Evolutionary conservation across 208 protist genomes (phyloP).

Genomic region (Leishmania braziliensis): DNA sequence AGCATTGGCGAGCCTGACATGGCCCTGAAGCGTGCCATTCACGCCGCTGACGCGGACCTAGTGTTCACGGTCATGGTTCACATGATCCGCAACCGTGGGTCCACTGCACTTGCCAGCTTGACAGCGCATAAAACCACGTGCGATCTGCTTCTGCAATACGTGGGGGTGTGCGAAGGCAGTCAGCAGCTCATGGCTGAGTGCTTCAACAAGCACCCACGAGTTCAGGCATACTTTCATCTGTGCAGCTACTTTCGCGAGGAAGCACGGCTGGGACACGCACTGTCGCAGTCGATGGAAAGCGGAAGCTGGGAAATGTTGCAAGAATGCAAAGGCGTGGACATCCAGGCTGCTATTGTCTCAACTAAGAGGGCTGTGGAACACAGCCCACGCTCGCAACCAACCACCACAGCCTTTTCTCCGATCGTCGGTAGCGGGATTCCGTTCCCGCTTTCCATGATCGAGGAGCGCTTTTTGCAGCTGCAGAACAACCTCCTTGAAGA

Average conservation of each 20-base stretch:
- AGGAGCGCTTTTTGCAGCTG: slow-evolving; percentile 28
- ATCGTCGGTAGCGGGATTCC: slow-evolving; percentile 24
- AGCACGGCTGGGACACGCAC: slow-evolving; percentile 23
- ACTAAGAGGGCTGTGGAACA: slow-evolving; percentile 31
- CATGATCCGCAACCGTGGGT: slow-evolving; percentile 51
- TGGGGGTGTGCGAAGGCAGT: slow-evolving; percentile 40
- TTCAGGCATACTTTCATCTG: slow-evolving; percentile 45
- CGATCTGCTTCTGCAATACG: slow-evolving; percentile 56
- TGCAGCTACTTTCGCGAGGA: slow-evolving; percentile 61
- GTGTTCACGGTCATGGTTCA: slow-evolving; percentile 71
- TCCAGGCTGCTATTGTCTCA: slow-evolving; percentile 44
- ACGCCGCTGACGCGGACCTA: slow-evolving; percentile 51
- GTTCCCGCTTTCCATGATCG: slow-evolving; percentile 25
- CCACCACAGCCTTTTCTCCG: slow-evolving; percentile 28
- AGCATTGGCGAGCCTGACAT: slow-evolving; percentile 71
- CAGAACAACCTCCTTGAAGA: slow-evolving; percentile 54
- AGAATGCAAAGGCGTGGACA: slow-evolving; percentile 51
- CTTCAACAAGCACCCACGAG: slow-evolving; percentile 47
- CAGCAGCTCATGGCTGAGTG: slow-evolving; percentile 44
- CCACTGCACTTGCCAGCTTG: slow-evolving; percentile 40
- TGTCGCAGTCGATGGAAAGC: slow-evolving; percentile 30
- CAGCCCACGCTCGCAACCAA: slow-evolving; percentile 11
- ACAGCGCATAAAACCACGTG: slow-evolving; percentile 26
- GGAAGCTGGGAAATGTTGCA: slow-evolving; percentile 64
- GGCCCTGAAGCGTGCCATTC: slow-evolving; percentile 55